Evolutionary conservation across 2,329 filamentous ascomycete species (phyloP).

Genomic region (Diaporthe caulivora): DNA sequence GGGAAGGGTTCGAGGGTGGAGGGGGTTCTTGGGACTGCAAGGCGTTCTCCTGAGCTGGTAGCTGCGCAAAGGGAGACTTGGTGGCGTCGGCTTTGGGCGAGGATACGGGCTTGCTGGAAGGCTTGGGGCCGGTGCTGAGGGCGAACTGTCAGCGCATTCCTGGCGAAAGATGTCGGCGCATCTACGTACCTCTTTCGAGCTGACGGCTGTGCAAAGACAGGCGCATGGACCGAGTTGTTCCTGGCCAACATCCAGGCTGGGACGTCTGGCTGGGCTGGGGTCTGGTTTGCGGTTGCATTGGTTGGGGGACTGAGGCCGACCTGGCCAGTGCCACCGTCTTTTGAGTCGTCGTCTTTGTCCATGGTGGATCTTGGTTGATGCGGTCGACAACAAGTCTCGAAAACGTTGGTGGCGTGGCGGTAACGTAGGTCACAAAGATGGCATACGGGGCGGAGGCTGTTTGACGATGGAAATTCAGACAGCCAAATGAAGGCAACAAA

Average conservation of each 20-base stretch:
- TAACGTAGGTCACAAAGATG: neutral
- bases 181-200: neutral
- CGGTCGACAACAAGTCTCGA: neutral
- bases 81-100: accelerated
- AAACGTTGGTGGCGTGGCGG: neutral
- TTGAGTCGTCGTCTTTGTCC: neutral
- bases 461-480: too few relatives aligned
- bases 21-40: neutral
- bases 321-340: neutral
- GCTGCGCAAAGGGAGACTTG: neutral
- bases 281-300: neutral
- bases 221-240: neutral
- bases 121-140: neutral
- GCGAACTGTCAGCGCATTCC: neutral
- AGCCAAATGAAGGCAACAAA: neutral
- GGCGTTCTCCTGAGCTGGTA: neutral
- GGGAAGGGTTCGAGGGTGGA: neutral
- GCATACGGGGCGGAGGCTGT: too few relatives aligned
- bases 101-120: neutral
- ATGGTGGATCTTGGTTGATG: neutral
- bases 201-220: slow-evolving; percentile 3
- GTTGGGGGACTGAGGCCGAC: neutral
- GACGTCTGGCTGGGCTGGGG: neutral
- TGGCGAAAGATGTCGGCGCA: too few relatives aligned
- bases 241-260: slow-evolving; percentile 1